These are phyloP conservation scores for Capsicum pubescens DNA, from an alignment of 257 asterid species.

Conservation along the genomic window DNA sequence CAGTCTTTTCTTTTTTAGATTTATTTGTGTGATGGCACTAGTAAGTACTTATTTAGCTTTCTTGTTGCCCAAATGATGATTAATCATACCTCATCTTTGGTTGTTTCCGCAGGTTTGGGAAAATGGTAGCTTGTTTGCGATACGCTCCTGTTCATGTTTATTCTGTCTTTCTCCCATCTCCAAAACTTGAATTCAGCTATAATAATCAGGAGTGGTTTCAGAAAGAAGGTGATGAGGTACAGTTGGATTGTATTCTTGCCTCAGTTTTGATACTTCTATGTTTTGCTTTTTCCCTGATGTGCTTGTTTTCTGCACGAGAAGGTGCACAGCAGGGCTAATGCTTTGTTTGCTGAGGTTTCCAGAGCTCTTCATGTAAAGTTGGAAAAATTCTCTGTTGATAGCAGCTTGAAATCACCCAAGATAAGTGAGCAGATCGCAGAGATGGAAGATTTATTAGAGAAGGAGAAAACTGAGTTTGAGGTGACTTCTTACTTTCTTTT, in stretches of 20 bases:
- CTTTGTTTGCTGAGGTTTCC: conserved; percentile 61
- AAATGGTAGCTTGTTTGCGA: conserved; percentile 93
- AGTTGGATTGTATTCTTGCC: conserved; percentile 17
- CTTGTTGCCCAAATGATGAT: conserved; percentile 19
- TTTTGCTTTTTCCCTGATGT: conserved; percentile 34
- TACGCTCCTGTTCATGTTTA: conserved; percentile 87
- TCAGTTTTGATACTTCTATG: conserved; percentile 31
- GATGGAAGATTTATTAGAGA: conserved; percentile 58
- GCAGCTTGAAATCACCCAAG: conserved; percentile 45
- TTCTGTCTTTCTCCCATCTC: conserved; percentile 81
- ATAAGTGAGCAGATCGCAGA: conserved; percentile 52
- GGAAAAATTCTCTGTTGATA: conserved; percentile 42
- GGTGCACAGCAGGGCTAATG: conserved; percentile 56
- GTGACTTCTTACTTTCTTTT: conserved; percentile 40
- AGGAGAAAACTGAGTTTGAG: conserved; percentile 74
- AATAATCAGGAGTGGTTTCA: conserved; percentile 70
- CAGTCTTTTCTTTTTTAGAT: not conserved
- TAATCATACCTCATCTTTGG: conserved; percentile 18
- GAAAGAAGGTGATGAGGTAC: conserved; percentile 72
- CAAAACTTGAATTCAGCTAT: conserved; percentile 69
- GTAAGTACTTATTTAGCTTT: not conserved
- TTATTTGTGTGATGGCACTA: conserved; percentile 20
- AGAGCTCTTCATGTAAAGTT: conserved; percentile 56
- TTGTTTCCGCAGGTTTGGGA: conserved; percentile 67
- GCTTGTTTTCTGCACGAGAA: conserved; percentile 38